phyloP scores from a whole-genome alignment of 2,329 filamentous ascomycete species.

The Cladophialophora exuberans region DNA sequence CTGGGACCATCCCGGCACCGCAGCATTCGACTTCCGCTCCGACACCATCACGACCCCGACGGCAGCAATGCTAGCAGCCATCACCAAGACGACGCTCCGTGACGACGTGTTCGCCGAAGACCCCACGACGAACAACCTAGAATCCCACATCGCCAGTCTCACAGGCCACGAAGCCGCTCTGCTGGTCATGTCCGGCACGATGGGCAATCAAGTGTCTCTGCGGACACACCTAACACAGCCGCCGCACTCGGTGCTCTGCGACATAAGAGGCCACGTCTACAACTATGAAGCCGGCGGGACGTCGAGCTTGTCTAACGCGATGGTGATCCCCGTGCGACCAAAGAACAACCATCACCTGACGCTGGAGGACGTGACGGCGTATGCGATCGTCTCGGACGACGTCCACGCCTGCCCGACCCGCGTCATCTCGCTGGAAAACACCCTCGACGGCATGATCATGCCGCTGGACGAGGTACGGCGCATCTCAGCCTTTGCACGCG shows the following conservation, averaged over 20 bases:
- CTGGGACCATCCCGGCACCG: slow-evolving; percentile 32
- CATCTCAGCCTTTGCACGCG: slow-evolving; percentile 71
- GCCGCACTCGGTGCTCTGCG: slow-evolving; percentile 78
- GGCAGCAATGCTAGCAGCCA: slow-evolving; percentile 77
- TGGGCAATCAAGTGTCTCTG: slow-evolving; percentile 89
- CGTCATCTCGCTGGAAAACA: slow-evolving; percentile 85
- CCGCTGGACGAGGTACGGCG: slow-evolving; percentile 70
- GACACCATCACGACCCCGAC: slow-evolving; percentile 78
- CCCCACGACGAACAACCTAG: slow-evolving; percentile 73
- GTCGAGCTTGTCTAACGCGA: slow-evolving; percentile 71
- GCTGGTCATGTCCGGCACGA: slow-evolving; percentile 86
- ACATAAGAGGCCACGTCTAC: slow-evolving; percentile 77
- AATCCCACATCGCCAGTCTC: slow-evolving; percentile 72
- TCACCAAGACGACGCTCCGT: slow-evolving; percentile 72
- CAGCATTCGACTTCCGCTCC: slow-evolving; percentile 36
- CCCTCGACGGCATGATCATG: slow-evolving; percentile 76
- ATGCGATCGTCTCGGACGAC: slow-evolving; percentile 68
- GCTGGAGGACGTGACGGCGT: slow-evolving; percentile 71
- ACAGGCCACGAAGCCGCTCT: slow-evolving; percentile 76
- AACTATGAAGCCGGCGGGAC: slow-evolving; percentile 68
- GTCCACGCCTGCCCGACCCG: slow-evolving; percentile 79
- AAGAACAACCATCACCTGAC: slow-evolving; percentile 74
- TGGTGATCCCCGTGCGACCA: slow-evolving; percentile 68
- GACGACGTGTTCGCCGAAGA: slow-evolving; percentile 88
- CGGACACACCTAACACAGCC: slow-evolving; percentile 77